Conservation (phyloP, 1,139 yeast species). For the Debaryomyces nepalensis region DNA sequence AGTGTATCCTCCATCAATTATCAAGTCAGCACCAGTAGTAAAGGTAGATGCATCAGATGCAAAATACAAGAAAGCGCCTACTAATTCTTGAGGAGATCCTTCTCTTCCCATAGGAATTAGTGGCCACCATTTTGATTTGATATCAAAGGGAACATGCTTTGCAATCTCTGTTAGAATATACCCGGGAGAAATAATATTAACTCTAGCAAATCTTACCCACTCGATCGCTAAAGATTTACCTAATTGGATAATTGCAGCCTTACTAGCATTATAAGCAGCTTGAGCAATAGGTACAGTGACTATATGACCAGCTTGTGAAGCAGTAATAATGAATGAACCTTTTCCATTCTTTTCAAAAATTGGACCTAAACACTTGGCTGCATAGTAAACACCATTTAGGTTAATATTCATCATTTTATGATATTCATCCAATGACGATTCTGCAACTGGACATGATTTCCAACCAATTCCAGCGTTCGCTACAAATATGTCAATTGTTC, state of each 20-base stretch:
- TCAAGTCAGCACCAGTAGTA: slow-evolving; percentile 83
- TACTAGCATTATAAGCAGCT: slow-evolving; percentile 83
- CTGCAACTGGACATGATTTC: slow-evolving; percentile 74
- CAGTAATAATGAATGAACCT: slow-evolving; percentile 77
- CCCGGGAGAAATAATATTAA: slow-evolving; percentile 81
- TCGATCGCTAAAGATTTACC: slow-evolving; percentile 80
- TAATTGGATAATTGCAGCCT: slow-evolving; percentile 83
- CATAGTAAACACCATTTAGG: slow-evolving; percentile 75
- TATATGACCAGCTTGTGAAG: slow-evolving; percentile 85
- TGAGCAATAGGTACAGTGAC: slow-evolving; percentile 88
- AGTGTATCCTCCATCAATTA: slow-evolving; percentile 86
- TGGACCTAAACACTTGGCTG: slow-evolving; percentile 71
- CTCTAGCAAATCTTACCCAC: slow-evolving; percentile 82
- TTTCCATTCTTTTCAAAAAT: slow-evolving; percentile 70
- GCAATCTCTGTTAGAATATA: slow-evolving; percentile 66
- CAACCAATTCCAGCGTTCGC: slow-evolving; percentile 94
- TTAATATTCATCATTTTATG: slow-evolving; percentile 70
- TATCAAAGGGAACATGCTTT: slow-evolving; percentile 45
- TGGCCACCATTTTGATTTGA: slow-evolving; percentile 44
- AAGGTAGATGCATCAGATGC: slow-evolving; percentile 82
- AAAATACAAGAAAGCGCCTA: slow-evolving; percentile 79
- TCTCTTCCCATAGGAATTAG: slow-evolving; percentile 78
- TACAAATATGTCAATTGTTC: slow-evolving; percentile 79
- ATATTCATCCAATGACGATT: slow-evolving; percentile 58
- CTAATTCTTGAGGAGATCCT: slow-evolving; percentile 79